phyloP scores from a whole-genome alignment of 495 filamentous ascomycete genomes.

The Penicillium tannophilum region DNA sequence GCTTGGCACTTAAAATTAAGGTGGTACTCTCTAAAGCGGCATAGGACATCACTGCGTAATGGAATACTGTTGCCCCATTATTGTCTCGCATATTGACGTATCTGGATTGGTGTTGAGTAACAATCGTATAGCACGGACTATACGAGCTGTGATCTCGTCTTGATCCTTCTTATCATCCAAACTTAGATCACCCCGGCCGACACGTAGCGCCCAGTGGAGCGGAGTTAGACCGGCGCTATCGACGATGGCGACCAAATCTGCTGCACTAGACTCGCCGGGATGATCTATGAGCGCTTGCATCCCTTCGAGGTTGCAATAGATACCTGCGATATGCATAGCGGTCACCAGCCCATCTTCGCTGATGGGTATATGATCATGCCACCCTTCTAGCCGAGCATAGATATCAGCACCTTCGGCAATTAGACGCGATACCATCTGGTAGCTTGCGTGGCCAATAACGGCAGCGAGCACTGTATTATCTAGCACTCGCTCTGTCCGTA shows the following conservation, averaged over 20 bases:
- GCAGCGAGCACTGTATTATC: constrained; percentile 2
- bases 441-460: constrained; percentile 5
- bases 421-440: constrained; percentile 4
- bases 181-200: not conserved
- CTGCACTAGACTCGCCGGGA: not conserved
- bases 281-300: constrained; percentile 6
- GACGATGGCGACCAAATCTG: not conserved
- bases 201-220: constrained; percentile 3
- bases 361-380: not conserved
- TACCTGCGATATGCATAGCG: constrained; percentile 2
- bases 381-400: not conserved
- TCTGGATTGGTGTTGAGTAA: not conserved
- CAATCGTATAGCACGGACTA: not conserved
- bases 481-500: not conserved
- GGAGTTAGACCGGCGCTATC: not conserved
- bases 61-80: not conserved
- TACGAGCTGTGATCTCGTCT: not conserved
- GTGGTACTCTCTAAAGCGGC: not conserved
- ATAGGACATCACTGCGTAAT: not conserved
- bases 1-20: not conserved
- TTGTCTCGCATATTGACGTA: not conserved
- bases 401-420: constrained; percentile 8
- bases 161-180: not conserved
- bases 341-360: not conserved
- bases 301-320: constrained; percentile 1